A percentile compares a stretch with the other conserved stretches of the same genome.
Conservation (phyloP, 2,329 filamentous ascomycete species). For the Pseudopithomyces maydicus region DNA sequence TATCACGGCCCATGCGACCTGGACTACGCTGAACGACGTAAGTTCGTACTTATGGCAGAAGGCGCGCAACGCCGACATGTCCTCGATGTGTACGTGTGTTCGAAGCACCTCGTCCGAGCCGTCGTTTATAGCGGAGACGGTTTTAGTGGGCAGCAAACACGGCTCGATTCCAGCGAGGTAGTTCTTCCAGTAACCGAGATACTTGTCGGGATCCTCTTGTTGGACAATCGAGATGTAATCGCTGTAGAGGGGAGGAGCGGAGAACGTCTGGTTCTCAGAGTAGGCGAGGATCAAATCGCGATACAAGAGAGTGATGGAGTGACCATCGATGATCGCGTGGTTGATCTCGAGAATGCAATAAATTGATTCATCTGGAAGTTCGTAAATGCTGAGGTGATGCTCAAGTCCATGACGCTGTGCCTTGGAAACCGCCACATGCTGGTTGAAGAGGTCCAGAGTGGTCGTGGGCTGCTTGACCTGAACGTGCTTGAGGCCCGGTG, state of each 20-base stretch:
- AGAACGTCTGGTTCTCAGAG: conserved; percentile 25
- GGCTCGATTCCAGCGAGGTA: conserved; percentile 52
- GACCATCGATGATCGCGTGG: not conserved
- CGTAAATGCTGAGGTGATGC: not conserved
- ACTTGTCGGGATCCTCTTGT: conserved; percentile 19
- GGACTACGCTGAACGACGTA: conserved; percentile 57
- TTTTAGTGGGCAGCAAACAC: conserved; percentile 52
- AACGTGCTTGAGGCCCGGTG: not conserved
- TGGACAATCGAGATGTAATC: conserved; percentile 37
- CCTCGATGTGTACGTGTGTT: conserved; percentile 45
- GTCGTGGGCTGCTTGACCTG: not conserved
- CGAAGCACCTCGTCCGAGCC: conserved; percentile 39
- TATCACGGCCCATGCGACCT: conserved; percentile 48
- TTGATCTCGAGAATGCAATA: not conserved
- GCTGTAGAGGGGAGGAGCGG: conserved; percentile 27
- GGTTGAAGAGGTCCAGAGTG: not conserved
- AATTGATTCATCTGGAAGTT: not conserved
- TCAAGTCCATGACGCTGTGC: not conserved
- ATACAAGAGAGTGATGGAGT: conserved; percentile 16
- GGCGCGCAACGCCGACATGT: conserved; percentile 16
- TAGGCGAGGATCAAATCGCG: conserved; percentile 32
- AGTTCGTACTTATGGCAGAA: conserved; percentile 48
- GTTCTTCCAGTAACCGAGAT: conserved; percentile 51
- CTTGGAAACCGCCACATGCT: not conserved
- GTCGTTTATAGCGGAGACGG: conserved; percentile 30